Evolutionary conservation across 2,329 filamentous ascomycete genomes (phyloP).

Genomic region (Arthrobotrys sinensis): DNA sequence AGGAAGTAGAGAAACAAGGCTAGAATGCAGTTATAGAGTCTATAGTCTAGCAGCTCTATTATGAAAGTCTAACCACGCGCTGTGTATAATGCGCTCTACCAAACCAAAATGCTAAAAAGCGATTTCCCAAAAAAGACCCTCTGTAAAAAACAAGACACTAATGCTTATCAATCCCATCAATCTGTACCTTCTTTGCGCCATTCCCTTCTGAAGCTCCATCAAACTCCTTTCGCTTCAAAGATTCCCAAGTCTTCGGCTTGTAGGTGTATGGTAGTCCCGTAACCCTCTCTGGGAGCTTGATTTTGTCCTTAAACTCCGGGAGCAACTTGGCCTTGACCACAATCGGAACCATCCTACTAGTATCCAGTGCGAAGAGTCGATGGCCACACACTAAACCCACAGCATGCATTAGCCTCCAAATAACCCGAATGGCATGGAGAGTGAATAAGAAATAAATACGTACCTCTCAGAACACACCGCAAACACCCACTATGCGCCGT

Average conservation of each 20-base stretch:
- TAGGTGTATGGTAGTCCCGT: slow-evolving; percentile 39
- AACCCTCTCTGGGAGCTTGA: slow-evolving; percentile 28
- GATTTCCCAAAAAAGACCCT: too few relatives aligned
- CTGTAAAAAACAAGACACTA: neutral
- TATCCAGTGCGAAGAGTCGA: slow-evolving; percentile 74
- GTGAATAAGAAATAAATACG: too few relatives aligned
- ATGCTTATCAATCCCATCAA: slow-evolving; percentile 21
- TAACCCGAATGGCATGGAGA: too few relatives aligned
- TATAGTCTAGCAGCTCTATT: neutral
- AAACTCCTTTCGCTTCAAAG: slow-evolving; percentile 40
- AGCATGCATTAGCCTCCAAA: neutral
- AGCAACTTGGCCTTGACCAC: slow-evolving; percentile 72
- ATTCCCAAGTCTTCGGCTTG: slow-evolving; percentile 17
- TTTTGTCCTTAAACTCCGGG: slow-evolving; percentile 44
- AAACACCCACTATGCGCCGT: slow-evolving; percentile 73
- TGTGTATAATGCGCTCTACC: slow-evolving; percentile 12
- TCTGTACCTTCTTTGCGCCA: slow-evolving; percentile 37
- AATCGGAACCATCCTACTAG: slow-evolving; percentile 78
- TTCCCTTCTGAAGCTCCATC: slow-evolving; percentile 20
- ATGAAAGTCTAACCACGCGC: neutral
- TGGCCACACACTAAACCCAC: slow-evolving; percentile 72
- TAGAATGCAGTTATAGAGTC: neutral
- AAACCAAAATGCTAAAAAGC: neutral
- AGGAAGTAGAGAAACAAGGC: slow-evolving; percentile 40
- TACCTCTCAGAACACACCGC: slow-evolving; percentile 61